Evolutionary conservation across 495 filamentous ascomycete species (phyloP).

Genomic region (Filosporella fistucella): DNA sequence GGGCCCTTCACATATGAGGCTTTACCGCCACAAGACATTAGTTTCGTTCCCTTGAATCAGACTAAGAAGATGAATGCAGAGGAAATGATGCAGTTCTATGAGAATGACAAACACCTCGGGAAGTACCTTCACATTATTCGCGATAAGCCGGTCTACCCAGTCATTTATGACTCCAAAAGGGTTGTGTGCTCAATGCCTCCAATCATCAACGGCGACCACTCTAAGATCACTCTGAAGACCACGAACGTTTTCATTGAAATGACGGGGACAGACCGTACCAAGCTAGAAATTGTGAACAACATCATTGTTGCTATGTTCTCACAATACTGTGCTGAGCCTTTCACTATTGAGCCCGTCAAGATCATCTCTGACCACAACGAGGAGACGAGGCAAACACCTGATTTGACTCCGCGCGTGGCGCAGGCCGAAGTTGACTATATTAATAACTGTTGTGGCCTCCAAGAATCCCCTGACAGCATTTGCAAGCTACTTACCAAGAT

Average conservation of each 20-base stretch:
- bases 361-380: slow-evolving; percentile 89
- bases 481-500: slow-evolving; percentile 78
- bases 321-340: slow-evolving; percentile 78
- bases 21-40: slow-evolving; percentile 84
- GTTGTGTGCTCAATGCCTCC: slow-evolving; percentile 91
- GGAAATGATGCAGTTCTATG: slow-evolving; percentile 92
- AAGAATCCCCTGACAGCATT: slow-evolving; percentile 65
- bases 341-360: slow-evolving; percentile 90
- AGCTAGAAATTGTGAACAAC: slow-evolving; percentile 91
- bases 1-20: slow-evolving; percentile 98
- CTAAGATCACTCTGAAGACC: slow-evolving; percentile 87
- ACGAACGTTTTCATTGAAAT: slow-evolving; percentile 95
- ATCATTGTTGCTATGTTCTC: slow-evolving; percentile 98
- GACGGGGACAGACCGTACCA: slow-evolving; percentile 94
- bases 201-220: slow-evolving; percentile 96
- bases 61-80: slow-evolving; percentile 78
- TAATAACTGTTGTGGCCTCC: slow-evolving; percentile 83
- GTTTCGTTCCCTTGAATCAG: slow-evolving; percentile 89
- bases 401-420: slow-evolving; percentile 68
- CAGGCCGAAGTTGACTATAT: slow-evolving; percentile 88
- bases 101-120: slow-evolving; percentile 81
- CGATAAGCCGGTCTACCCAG: slow-evolving; percentile 92
- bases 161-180: slow-evolving; percentile 85
- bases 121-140: slow-evolving; percentile 85
- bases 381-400: slow-evolving; percentile 72